Percentiles rank a stretch among this genome's conserved stretches.
Evolutionary conservation across 2,329 filamentous ascomycete species (phyloP).

Genomic region (Colletotrichum sp.): DNA sequence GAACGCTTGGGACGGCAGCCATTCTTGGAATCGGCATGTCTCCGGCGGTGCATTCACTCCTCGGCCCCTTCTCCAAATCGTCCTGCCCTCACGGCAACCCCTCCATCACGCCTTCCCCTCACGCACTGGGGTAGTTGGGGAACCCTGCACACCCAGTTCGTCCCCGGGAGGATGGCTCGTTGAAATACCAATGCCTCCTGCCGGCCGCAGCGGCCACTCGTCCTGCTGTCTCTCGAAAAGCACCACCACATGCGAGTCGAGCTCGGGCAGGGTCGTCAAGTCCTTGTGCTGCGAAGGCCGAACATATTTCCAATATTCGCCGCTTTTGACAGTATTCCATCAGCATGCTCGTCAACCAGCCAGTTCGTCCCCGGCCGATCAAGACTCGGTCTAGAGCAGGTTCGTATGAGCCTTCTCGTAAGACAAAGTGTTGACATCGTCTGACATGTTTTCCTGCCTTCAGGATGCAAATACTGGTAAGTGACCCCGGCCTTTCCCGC

Average conservation of each 20-base stretch:
- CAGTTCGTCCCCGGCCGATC: constrained; percentile 18
- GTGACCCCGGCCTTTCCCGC: not conserved
- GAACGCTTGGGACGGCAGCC: not conserved
- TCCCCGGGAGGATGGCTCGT: not conserved
- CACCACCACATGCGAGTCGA: not conserved
- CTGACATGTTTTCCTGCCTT: not conserved
- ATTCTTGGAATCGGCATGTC: not conserved
- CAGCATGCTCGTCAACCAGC: constrained; percentile 20
- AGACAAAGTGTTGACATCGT: not conserved
- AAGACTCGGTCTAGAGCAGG: constrained; percentile 24
- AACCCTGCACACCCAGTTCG: constrained; percentile 1
- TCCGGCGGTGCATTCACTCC: not conserved
- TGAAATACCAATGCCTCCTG: constrained; percentile 5
- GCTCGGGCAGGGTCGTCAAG: not conserved
- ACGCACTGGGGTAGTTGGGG: constrained; percentile 17
- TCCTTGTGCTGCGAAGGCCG: not conserved
- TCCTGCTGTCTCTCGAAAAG: not conserved
- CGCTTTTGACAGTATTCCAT: not conserved
- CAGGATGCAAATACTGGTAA: constrained; percentile 23
- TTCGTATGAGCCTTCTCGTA: not conserved
- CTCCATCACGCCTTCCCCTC: constrained; percentile 10
- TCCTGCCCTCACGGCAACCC: not conserved
- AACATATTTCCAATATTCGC: not conserved
- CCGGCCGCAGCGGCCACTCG: not conserved
- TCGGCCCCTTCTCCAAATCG: constrained; percentile 8